Evolutionary conservation across 2,329 filamentous ascomycete species (phyloP).

Genomic region (Epichloe sibirici): DNA sequence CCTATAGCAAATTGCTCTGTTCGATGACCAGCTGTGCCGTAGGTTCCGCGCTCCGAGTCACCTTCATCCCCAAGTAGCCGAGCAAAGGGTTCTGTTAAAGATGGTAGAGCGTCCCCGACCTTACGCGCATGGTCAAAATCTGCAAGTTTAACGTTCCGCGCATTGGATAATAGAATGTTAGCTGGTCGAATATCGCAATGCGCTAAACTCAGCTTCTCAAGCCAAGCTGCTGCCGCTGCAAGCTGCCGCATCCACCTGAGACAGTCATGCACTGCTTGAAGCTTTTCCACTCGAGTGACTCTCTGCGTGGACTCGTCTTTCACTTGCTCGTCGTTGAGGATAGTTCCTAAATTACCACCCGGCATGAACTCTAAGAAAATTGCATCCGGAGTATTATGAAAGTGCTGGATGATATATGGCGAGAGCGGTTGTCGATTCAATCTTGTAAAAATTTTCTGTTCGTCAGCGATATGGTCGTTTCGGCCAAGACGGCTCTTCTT

Average conservation of each 20-base stretch:
- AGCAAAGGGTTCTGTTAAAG: constrained; percentile 6
- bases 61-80: constrained; percentile 5
- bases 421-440: constrained; percentile 6
- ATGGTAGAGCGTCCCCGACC: not conserved
- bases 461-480: not conserved
- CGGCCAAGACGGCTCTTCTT: constrained; percentile 7
- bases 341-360: not conserved
- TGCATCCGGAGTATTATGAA: constrained; percentile 1
- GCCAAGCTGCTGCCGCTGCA: constrained; percentile 6
- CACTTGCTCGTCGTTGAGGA: not conserved
- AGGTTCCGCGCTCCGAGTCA: constrained; percentile 1
- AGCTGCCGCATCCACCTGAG: constrained; percentile 7
- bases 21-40: constrained; percentile 4
- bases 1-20: constrained; percentile 8
- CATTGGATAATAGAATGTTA: constrained; percentile 5
- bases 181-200: constrained; percentile 7
- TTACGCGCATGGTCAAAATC: constrained; percentile 3
- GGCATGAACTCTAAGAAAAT: constrained; percentile 7
- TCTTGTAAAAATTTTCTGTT: constrained; percentile 5
- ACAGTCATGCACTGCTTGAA: constrained; percentile 1
- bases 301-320: not conserved
- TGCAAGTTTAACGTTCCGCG: constrained; percentile 4
- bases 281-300: constrained; percentile 4
- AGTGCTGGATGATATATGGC: constrained; percentile 7
- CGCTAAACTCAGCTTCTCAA: constrained; percentile 5